Evolutionary conservation across 2,329 filamentous ascomycete genomes (phyloP).

Genomic region (Penicillium oxalicum): DNA sequence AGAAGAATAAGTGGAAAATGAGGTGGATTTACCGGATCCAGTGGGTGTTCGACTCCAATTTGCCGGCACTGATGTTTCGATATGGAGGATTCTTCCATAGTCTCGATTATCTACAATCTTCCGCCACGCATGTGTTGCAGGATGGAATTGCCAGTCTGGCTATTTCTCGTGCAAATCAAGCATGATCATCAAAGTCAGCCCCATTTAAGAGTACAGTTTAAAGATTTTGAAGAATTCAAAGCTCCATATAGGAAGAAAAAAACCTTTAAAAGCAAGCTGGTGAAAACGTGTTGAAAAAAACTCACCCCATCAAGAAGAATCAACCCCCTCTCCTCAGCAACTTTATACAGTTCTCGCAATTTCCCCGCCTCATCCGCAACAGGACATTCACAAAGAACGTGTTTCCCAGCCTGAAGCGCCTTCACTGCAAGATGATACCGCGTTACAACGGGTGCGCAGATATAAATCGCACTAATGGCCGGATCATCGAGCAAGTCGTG

Average conservation of each 20-base stretch:
- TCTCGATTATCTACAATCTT: constrained; percentile 29
- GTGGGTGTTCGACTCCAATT: too few species aligned
- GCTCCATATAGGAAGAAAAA: too few species aligned
- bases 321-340: not conserved
- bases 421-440: not conserved
- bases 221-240: too few species aligned
- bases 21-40: not conserved
- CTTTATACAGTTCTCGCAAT: not conserved
- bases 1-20: not conserved
- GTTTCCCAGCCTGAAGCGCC: not conserved
- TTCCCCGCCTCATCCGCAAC: not conserved
- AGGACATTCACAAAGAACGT: not conserved
- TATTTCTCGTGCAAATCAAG: not conserved
- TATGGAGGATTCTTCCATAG: constrained; percentile 29
- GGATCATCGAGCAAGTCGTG: not conserved
- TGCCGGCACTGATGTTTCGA: constrained; percentile 5
- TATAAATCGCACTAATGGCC: not conserved
- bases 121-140: constrained; percentile 34
- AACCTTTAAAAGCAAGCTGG: too few species aligned
- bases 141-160: constrained; percentile 39
- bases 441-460: not conserved
- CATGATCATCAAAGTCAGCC: too few species aligned
- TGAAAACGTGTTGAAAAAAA: not conserved
- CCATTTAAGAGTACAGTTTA: too few species aligned
- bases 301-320: not conserved